Evolutionary conservation across 176 grass and related monocot genomes (phyloP).

Genomic region (Triticum aestivum): IWGSC_CS_RefSeq_v2.1 NC_057794.1:354393045-354393544

Average conservation of each 20-base stretch:
- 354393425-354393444: slow-evolving; percentile 68
- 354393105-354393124: slow-evolving; percentile 65
- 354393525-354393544: slow-evolving; percentile 61
- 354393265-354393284: slow-evolving; percentile 75
- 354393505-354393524: slow-evolving; percentile 57
- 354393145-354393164: slow-evolving; percentile 75
- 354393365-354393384: slow-evolving; percentile 57
- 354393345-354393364: slow-evolving; percentile 70
- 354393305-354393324: slow-evolving; percentile 55
- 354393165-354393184: slow-evolving; percentile 70
- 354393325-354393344: slow-evolving; percentile 59
- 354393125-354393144: slow-evolving; percentile 49
- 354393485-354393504: slow-evolving; percentile 46
- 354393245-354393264: slow-evolving; percentile 84
- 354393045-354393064: slow-evolving; percentile 77
- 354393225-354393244: slow-evolving; percentile 52
- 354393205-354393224: slow-evolving; percentile 60
- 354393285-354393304: slow-evolving; percentile 43
- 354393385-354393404: slow-evolving; percentile 73
- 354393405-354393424: slow-evolving; percentile 58
- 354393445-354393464: slow-evolving; percentile 63
- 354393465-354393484: slow-evolving; percentile 69
- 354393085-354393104: slow-evolving; percentile 63
- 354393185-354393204: slow-evolving; percentile 48
- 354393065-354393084: slow-evolving; percentile 66